These are phyloP conservation scores for Cladorrhinum samala DNA, from an alignment of 495 filamentous ascomycete genomes.

Conservation along the genomic window DNA sequence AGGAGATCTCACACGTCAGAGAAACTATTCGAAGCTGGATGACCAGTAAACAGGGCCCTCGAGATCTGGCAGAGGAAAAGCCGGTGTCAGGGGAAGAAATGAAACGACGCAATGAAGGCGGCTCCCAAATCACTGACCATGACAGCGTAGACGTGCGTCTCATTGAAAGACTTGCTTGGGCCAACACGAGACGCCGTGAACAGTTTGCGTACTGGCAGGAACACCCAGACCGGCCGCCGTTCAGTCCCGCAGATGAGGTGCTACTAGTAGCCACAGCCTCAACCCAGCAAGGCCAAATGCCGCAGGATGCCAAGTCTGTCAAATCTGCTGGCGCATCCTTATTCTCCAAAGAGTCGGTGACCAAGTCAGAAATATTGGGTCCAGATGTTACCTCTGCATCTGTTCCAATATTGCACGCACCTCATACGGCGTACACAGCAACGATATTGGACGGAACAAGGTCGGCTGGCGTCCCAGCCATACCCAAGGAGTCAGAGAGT, in stretches of 20 bases:
- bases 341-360: too few species aligned
- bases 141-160: neutral
- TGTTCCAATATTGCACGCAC: neutral
- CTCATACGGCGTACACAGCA: neutral
- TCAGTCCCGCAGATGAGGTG: neutral
- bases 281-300: neutral
- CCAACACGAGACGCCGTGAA: slow-evolving; percentile 6
- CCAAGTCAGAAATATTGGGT: too few species aligned
- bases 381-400: neutral
- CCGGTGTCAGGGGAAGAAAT: too few species aligned
- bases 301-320: neutral
- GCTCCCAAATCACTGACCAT: neutral
- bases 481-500: neutral
- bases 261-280: too few species aligned
- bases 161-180: neutral
- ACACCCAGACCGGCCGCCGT: neutral
- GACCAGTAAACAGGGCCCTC: too few species aligned
- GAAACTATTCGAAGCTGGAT: neutral
- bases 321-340: too few species aligned
- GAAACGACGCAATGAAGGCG: neutral
- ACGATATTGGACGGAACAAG: neutral
- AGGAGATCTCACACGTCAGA: neutral
- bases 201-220: slow-evolving; percentile 2
- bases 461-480: neutral
- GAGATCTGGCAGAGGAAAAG: too few species aligned